Base-by-base conservation (phyloP, 202 grass and related monocot species). In the Setaria italica region DNA sequence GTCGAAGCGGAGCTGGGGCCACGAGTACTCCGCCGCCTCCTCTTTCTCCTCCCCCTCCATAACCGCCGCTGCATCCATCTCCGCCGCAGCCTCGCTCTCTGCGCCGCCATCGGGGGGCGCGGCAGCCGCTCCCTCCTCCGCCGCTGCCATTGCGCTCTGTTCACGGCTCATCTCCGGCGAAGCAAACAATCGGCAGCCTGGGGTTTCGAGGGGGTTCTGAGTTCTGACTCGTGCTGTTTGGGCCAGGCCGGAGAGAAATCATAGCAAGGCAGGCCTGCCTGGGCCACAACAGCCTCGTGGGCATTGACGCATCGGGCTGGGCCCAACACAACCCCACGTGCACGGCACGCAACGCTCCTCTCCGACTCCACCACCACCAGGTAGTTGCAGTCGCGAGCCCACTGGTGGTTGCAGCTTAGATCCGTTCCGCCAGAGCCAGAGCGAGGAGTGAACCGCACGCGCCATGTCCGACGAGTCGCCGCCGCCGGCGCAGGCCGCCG, bases 1-100 rank as follows among this genome's bases (percentile, higher is more conserved):
- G 79, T 89, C 92, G 72, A 99, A 97, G 48, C 81, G 79, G 72
- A 99, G 90, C 78, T 80, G 71, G n/a, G 91, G 87, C 91, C 88
- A 95, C 33, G 81, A 42, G n/a, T 85, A 88, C 62, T 62, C 72
- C 46, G 16, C 85, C 17, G 37, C 62, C 20, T 65, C 77, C 13
- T 10, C 77, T 19, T 5, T 82, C 3, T 42, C 81, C 30, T 32
- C 73, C 47, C 14, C 80, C 41, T 12, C 80, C 60, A 33, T 33
- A 14, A 17, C 7, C 62, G 8, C 47, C 3, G 4, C 16, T 12
- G 29, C 51, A 34, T 32, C 67, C 20, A 11, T 41, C 55, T 42
- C 53, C 59, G 29, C 53, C 59, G 29, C 30, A 48, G 53, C 62
- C 54, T 55, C 84, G 66, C 35, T 29, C 67, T 21, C 82, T 12